phyloP scores from a whole-genome alignment of 2,329 filamentous ascomycete genomes.

The Diplodia scrobiculata region DNA sequence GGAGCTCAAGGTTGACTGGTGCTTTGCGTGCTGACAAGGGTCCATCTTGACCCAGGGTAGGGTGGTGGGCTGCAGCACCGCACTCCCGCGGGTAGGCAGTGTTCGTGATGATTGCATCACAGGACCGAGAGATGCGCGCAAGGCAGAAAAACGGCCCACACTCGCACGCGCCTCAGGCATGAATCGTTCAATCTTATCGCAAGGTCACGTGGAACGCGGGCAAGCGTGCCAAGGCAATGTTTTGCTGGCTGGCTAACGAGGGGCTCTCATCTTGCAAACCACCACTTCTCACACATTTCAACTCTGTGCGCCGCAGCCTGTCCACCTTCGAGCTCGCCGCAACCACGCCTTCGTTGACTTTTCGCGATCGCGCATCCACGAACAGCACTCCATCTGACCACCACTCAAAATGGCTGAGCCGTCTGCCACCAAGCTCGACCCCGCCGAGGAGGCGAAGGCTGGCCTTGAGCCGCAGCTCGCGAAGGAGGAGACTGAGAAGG shows the following conservation, averaged over 20 bases:
- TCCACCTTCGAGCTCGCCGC: slow-evolving; percentile 3
- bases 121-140: background rate
- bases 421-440: slow-evolving; percentile 47
- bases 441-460: slow-evolving; percentile 45
- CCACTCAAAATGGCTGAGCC: slow-evolving; percentile 35
- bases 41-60: background rate
- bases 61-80: background rate
- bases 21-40: background rate
- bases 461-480: slow-evolving; percentile 46
- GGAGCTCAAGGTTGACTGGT: background rate
- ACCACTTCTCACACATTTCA: slow-evolving; percentile 25
- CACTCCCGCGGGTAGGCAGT: background rate
- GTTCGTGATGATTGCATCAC: background rate
- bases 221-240: slow-evolving; percentile 26
- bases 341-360: slow-evolving; percentile 8
- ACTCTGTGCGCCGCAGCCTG: slow-evolving; percentile 5
- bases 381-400: background rate
- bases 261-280: slow-evolving; percentile 24
- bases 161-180: slow-evolving; percentile 17
- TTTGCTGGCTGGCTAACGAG: slow-evolving; percentile 26
- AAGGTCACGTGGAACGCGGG: slow-evolving; percentile 10
- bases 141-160: slow-evolving; percentile 9
- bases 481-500: slow-evolving; percentile 50
- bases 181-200: slow-evolving; percentile 7
- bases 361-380: slow-evolving; percentile 14